Percentiles rank a stretch among this genome's conserved stretches.
Conservation (phyloP, 139 green algal species). For the Marvania coccoides region DNA sequence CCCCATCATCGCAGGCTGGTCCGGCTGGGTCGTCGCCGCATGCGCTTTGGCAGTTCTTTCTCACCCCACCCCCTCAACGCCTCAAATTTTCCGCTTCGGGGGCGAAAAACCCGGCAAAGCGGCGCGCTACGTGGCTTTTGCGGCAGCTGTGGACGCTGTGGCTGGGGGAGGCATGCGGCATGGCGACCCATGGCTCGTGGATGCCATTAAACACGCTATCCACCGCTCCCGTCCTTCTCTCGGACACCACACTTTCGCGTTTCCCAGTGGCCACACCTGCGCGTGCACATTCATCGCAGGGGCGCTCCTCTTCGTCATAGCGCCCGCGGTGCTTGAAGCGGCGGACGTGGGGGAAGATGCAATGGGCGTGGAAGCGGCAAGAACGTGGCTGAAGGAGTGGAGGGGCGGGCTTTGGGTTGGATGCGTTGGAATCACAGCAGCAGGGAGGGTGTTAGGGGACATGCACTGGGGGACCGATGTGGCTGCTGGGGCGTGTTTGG, state of each 20-base stretch:
- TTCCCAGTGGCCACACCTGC: conserved; percentile 36
- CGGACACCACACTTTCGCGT: conserved; percentile 20
- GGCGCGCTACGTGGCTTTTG: background rate
- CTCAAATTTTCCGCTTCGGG: background rate
- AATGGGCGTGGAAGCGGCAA: background rate
- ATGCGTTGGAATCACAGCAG: background rate
- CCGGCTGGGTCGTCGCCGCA: background rate
- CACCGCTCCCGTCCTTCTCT: conserved; percentile 6
- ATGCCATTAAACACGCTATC: conserved; percentile 14
- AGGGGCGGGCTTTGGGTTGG: background rate
- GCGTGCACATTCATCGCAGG: conserved; percentile 21
- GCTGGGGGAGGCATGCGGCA: conserved; percentile 4
- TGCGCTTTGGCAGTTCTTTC: background rate
- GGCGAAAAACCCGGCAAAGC: background rate
- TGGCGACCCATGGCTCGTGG: conserved; percentile 1
- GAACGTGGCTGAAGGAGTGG: background rate
- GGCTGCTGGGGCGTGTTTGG: conserved; percentile 6
- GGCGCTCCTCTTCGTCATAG: conserved; percentile 5
- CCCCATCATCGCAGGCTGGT: background rate
- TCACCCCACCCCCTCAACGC: background rate
- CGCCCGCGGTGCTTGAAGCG: background rate
- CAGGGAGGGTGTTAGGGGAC: conserved; percentile 4
- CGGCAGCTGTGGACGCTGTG: background rate
- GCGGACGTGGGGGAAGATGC: too few species aligned
- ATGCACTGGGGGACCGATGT: conserved; percentile 6